Evolutionary conservation across 2,329 filamentous ascomycete genomes (phyloP).

Genomic region (Botrytis fragariae): DNA sequence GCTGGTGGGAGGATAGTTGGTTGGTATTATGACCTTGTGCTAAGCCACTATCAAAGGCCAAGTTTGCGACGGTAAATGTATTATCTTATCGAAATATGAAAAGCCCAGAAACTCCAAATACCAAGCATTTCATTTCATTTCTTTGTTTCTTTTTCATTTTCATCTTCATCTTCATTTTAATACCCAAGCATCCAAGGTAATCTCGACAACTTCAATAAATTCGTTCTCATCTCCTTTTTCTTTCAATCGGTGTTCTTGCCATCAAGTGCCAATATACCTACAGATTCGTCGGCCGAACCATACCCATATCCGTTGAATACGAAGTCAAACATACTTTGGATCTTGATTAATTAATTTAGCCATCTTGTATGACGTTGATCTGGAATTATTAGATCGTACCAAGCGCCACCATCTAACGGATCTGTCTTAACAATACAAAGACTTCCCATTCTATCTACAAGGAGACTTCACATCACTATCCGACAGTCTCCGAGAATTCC

Average conservation of each 20-base stretch:
- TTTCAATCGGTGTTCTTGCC: not conserved
- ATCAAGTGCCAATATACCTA: not conserved
- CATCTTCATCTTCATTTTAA: not conserved
- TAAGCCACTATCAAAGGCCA: not conserved
- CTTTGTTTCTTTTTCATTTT: constrained; percentile 7
- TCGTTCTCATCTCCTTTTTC: not conserved
- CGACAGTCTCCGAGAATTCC: not conserved
- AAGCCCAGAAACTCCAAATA: not conserved
- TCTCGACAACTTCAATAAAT: not conserved
- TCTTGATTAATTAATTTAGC: not conserved
- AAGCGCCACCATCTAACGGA: not conserved
- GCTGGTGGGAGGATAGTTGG: not conserved
- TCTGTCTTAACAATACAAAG: not conserved
- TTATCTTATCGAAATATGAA: constrained; percentile 1
- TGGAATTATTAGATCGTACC: not conserved
- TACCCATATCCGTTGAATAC: not conserved
- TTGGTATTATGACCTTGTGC: not conserved
- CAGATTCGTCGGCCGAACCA: not conserved
- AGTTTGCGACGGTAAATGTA: constrained; percentile 18
- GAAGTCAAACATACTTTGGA: not conserved
- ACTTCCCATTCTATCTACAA: not conserved
- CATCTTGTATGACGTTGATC: constrained; percentile 8
- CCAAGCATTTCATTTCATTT: not conserved
- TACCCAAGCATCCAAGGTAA: not conserved
- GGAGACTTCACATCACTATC: not conserved